Evolutionary conservation across 805 yeast species (phyloP).

Genomic region (Ogataea parapolymorpha): DNA sequence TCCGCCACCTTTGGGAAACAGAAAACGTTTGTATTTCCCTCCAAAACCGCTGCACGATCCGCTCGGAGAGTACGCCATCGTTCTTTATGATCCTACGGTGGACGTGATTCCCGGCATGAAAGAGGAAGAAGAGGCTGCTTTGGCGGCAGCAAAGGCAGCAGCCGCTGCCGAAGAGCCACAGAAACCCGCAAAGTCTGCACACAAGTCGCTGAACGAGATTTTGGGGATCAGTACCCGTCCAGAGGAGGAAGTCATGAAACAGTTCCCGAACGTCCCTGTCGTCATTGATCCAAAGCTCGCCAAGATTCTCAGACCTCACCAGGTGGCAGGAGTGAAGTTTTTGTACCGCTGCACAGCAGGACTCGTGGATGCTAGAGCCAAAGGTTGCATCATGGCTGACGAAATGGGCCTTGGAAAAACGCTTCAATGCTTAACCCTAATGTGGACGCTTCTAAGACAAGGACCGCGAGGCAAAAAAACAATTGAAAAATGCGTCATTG

Average conservation of each 20-base stretch:
- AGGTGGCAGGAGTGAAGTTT: conserved; percentile 91
- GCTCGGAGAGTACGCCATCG: conserved; percentile 87
- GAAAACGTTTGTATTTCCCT: conserved; percentile 62
- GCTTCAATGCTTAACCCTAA: conserved; percentile 77
- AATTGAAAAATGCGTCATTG: conserved; percentile 86
- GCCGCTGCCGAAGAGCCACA: conserved; percentile 19
- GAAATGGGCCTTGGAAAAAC: conserved; percentile 96
- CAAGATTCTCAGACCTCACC: conserved; percentile 90
- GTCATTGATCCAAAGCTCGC: conserved; percentile 89
- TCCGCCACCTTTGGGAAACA: conserved; percentile 82
- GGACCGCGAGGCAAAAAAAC: conserved; percentile 82
- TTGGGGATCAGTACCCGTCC: conserved; percentile 63
- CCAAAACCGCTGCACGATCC: conserved; percentile 97
- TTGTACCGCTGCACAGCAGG: conserved; percentile 91
- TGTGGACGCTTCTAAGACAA: conserved; percentile 91
- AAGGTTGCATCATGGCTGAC: conserved; percentile 98
- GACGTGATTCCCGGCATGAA: conserved; percentile 46
- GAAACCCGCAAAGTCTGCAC: conserved; percentile 36
- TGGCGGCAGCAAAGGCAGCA: conserved; percentile 3
- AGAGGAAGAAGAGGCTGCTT: conserved; percentile 24
- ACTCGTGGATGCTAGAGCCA: conserved; percentile 72
- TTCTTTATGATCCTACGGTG: conserved; percentile 90
- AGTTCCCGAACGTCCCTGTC: conserved; percentile 86
- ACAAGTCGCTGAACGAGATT: conserved; percentile 73
- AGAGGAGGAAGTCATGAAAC: conserved; percentile 42